Evolutionary conservation across 345 rosid species (phyloP).

Genomic region (Turritis glabra): DNA sequence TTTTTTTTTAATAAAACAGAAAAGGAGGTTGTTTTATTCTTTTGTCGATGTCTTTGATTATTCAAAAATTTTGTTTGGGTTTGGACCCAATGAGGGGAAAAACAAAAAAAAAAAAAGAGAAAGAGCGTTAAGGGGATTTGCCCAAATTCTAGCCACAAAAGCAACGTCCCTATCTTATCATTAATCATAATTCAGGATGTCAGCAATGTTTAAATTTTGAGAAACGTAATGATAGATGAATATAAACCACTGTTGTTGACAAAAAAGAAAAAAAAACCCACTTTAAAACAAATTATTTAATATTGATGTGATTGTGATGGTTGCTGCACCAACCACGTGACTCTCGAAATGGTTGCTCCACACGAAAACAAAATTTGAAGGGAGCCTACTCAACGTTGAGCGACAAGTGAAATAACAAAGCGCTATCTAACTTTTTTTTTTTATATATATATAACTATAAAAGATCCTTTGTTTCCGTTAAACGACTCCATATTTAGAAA

Average conservation of each 20-base stretch:
- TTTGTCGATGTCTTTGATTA: no score
- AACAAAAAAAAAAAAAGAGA: no score
- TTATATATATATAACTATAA: not conserved
- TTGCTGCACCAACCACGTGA: conserved; percentile 19
- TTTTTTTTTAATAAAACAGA: no score
- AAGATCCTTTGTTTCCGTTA: not conserved
- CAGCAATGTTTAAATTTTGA: not conserved
- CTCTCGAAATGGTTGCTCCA: not conserved
- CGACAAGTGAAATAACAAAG: not conserved
- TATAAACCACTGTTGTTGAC: not conserved
- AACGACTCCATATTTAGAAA: not conserved
- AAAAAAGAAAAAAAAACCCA: no score
- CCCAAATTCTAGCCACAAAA: not conserved
- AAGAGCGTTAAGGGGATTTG: not conserved
- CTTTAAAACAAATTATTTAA: not conserved
- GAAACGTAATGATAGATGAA: not conserved
- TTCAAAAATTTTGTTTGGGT: no score
- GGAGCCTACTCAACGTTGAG: not conserved
- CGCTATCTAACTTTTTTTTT: not conserved
- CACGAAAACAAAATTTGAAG: not conserved
- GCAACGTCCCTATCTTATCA: not conserved
- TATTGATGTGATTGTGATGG: not conserved
- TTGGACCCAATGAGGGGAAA: no score
- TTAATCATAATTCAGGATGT: not conserved
- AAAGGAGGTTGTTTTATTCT: no score